These are phyloP conservation scores for Solanum hybrid DNA, from an alignment of 305 asterid genomes.

Conservation along the genomic window DNA sequence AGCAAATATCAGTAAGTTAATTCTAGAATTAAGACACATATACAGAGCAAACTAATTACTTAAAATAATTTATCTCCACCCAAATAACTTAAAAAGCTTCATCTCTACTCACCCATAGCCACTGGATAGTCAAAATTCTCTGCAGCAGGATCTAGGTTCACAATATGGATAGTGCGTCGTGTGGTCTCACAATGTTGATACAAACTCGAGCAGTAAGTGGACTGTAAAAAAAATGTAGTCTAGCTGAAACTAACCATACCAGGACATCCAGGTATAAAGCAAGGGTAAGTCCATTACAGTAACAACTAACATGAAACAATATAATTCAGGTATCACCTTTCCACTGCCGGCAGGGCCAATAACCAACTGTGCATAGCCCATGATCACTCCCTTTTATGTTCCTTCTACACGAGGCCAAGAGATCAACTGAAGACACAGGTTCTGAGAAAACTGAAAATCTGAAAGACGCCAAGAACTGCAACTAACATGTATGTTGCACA, in stretches of 20 bases:
- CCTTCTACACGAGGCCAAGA: constrained; percentile 12
- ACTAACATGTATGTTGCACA: constrained; percentile 59
- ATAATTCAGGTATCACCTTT: constrained; percentile 42
- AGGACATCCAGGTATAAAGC: background rate
- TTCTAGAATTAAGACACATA: background rate
- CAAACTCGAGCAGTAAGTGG: constrained; percentile 89
- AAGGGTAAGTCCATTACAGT: background rate
- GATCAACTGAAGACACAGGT: constrained; percentile 24
- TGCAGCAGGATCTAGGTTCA: constrained; percentile 95
- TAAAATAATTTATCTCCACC: constrained; percentile 4
- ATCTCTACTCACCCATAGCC: constrained; percentile 61
- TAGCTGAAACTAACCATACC: background rate
- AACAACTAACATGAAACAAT: background rate
- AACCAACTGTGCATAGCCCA: constrained; percentile 96
- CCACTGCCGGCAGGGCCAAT: constrained; percentile 99
- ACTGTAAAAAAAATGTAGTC: constrained; percentile 32
- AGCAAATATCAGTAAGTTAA: constrained; percentile 5
- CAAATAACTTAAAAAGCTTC: background rate
- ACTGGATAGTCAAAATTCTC: constrained; percentile 91
- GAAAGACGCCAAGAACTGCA: constrained; percentile 52
- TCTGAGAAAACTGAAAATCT: constrained; percentile 24
- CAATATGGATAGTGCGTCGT: constrained; percentile 66
- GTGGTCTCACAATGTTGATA: constrained; percentile 68
- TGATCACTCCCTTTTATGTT: constrained; percentile 20
- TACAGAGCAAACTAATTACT: background rate